Evolutionary conservation across 2,329 filamentous ascomycete species (phyloP).

Genomic region (Aspergillus udagawae): DNA sequence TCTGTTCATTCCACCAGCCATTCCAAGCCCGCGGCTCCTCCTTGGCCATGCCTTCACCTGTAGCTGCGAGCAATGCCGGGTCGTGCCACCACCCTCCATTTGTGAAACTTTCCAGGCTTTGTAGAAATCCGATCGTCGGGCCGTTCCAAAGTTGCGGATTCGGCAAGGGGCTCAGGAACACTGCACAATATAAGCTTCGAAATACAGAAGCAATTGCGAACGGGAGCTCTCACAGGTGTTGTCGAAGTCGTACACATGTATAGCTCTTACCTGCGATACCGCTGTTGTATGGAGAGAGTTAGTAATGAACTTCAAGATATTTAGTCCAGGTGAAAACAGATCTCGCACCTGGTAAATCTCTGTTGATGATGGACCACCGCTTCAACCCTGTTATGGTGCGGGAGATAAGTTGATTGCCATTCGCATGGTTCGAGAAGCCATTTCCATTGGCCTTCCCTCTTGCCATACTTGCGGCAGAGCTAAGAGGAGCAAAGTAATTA

Average conservation of each 20-base stretch:
- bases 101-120: slow-evolving; percentile 69
- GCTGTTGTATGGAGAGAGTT: slow-evolving; percentile 35
- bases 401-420: slow-evolving; percentile 19
- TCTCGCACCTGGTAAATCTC: slow-evolving; percentile 62
- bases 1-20: slow-evolving; percentile 95
- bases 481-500: slow-evolving; percentile 19
- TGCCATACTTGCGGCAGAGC: slow-evolving; percentile 20
- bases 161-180: slow-evolving; percentile 87
- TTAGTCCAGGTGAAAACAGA: neutral
- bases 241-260: slow-evolving; percentile 97
- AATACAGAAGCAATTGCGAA: neutral
- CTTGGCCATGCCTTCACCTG: slow-evolving; percentile 73
- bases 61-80: slow-evolving; percentile 75
- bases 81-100: slow-evolving; percentile 98
- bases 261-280: slow-evolving; percentile 65
- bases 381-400: slow-evolving; percentile 70
- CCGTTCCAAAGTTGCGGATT: slow-evolving; percentile 85
- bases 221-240: slow-evolving; percentile 67
- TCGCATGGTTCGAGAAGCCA: slow-evolving; percentile 17
- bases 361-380: slow-evolving; percentile 77
- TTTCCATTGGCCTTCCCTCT: slow-evolving; percentile 28
- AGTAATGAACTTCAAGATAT: neutral
- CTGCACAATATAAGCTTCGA: slow-evolving; percentile 41
- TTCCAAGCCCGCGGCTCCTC: slow-evolving; percentile 84
- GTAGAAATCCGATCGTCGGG: slow-evolving; percentile 70